Evolutionary conservation across 768 basidiomycete genomes (phyloP).

Genomic region (Saitozyma sp.): DNA sequence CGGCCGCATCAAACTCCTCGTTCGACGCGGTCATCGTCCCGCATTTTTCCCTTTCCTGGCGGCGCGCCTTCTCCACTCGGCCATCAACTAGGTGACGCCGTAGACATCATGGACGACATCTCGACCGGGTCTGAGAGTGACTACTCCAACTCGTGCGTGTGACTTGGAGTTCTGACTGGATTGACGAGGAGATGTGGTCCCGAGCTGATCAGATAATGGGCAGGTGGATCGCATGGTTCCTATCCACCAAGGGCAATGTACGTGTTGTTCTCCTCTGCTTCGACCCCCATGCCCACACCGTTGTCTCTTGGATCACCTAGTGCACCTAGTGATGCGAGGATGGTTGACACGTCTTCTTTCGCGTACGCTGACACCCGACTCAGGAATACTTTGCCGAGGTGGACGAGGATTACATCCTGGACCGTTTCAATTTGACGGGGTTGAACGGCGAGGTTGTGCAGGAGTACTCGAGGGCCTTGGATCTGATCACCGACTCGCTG

Average conservation of each 20-base stretch:
- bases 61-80: too few relatives aligned
- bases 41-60: too few relatives aligned
- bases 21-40: too few relatives aligned
- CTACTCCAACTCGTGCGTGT: constrained; percentile 77
- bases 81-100: too few relatives aligned
- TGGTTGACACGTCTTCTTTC: neutral
- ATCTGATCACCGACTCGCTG: constrained; percentile 92
- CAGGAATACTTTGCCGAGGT: constrained; percentile 96
- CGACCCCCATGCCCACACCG: neutral
- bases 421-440: constrained; percentile 98
- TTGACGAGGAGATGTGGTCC: neutral
- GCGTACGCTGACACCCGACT: constrained; percentile 5
- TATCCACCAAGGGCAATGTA: constrained; percentile 88
- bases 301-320: neutral
- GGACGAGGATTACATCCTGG: constrained; percentile 97
- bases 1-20: too few relatives aligned
- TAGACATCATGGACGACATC: constrained; percentile 51
- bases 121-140: constrained; percentile 85
- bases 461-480: constrained; percentile 89
- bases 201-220: constrained; percentile 1
- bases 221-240: constrained; percentile 97
- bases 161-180: neutral
- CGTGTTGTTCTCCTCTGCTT: neutral
- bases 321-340: neutral
- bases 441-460: constrained; percentile 84